Percentiles rank a stretch among this genome's conserved stretches.
Conservation (phyloP, 495 filamentous ascomycete genomes). For the Aspergillus ostianus region DNA sequence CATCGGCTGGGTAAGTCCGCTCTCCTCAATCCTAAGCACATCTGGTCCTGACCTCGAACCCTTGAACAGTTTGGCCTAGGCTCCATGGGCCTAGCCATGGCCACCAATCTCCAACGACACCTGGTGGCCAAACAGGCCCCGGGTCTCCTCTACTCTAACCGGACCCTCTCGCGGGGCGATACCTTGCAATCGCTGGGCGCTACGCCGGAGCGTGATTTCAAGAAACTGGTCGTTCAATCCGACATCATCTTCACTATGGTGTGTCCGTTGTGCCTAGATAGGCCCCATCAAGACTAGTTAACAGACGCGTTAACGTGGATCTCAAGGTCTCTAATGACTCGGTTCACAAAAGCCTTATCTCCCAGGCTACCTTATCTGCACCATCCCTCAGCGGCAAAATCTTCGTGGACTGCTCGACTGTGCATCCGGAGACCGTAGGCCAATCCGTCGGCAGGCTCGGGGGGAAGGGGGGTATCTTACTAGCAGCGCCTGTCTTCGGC, state of each 20-base stretch:
- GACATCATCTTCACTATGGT: slow-evolving; percentile 51
- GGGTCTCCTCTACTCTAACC: slow-evolving; percentile 42
- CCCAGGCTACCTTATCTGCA: slow-evolving; percentile 28
- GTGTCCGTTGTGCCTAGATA: background rate
- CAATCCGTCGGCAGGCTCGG: slow-evolving; percentile 34
- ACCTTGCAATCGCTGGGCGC: slow-evolving; percentile 36
- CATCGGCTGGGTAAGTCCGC: slow-evolving; percentile 39
- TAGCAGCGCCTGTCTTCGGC: slow-evolving; percentile 47
- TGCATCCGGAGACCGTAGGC: slow-evolving; percentile 41
- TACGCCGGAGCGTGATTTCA: slow-evolving; percentile 33
- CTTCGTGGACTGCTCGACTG: slow-evolving; percentile 50
- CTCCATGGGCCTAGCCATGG: slow-evolving; percentile 52
- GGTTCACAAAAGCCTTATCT: slow-evolving; percentile 38
- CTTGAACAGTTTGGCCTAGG: slow-evolving; percentile 42
- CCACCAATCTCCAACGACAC: slow-evolving; percentile 46
- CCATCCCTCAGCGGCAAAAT: slow-evolving; percentile 43
- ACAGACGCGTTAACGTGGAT: background rate
- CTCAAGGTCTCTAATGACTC: slow-evolving; percentile 39
- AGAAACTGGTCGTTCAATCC: slow-evolving; percentile 35
- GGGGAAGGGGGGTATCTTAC: slow-evolving; percentile 34
- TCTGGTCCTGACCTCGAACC: background rate
- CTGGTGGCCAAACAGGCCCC: slow-evolving; percentile 36
- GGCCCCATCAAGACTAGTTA: background rate
- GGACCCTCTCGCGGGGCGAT: slow-evolving; percentile 43
- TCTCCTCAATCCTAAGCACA: background rate